Base-by-base conservation (phyloP, 192 early-diverging fungal species). In the Phycomyces nitens region DNA sequence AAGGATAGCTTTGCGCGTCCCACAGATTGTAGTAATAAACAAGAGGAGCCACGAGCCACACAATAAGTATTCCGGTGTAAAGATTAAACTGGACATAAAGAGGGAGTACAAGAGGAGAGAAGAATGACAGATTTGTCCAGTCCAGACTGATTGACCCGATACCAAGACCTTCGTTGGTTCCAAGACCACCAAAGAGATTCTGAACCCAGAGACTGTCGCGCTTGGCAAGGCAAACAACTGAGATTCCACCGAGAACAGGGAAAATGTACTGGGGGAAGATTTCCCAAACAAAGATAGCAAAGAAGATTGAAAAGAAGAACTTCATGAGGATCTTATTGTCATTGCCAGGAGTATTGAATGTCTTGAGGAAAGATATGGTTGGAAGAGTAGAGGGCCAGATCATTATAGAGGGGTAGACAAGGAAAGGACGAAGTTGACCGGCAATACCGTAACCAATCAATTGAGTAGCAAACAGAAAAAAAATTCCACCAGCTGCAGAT, bases 11-110 rank as follows among this genome's bases (percentile, higher is more conserved):
- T 26, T 74, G 67, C 2, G 81, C 78, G 65, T 77, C 61, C 80
- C 81, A 84, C 12, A 75, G 64, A 49, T 83, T 75, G 54, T 43
- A 71, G 68, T 84, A 85, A 61, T 82, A 84, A n/a, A 79, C 65
- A 9, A 80, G 71, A 4, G 88, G 89, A 1, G 75, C 77, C 3
- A 82, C 56, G 54, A 88, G 63, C 86, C 86, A 89, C 14, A 67
- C 15, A 26, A 61, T 24, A 0, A 42, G 26, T 23, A 88, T 83
- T 11, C 86, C 86, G 15, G 76, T 74, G 66, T 89, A 84, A 39
- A 86, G 77, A 61, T 89, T 90, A 58, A 82, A 75, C 21, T 83
- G 80, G 24, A 85, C 81, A 70, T 82, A 85, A 69, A 85, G 89
- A 26, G 92, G 92, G 52, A 86, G 79, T 15, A 83, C 65, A 18